Evolutionary conservation across 352 stramenopile genomes (phyloP), one percentile per base, ranked within the genome.

Genomic region (Phytophthora sojae): DNA sequence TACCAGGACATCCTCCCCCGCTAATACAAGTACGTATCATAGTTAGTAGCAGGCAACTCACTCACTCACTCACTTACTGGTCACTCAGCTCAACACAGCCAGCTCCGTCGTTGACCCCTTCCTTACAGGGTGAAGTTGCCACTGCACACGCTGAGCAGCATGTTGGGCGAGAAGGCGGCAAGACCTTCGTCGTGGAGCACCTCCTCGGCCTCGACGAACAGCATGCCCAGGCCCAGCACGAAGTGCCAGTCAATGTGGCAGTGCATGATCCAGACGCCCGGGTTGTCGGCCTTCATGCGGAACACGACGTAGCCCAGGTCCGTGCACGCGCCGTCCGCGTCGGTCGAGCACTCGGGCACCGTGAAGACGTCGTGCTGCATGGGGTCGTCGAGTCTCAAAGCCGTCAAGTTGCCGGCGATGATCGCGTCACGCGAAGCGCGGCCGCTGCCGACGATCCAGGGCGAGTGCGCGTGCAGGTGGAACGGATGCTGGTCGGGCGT

Each of bases 171-270:
- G 54, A 82, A 82, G 6, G 72, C 64, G 0, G n/a, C 73, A 15
- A 80, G 50, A 0, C 77, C 77, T 71, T 75, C 55, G 1, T 62
- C 14, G n/a, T 80, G 76, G 2, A 86, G 61, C 2, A 35, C 49
- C 14, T 78, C 70, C 53, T 82, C 66, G 14, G 66, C 75, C 26
- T 85, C 79, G 0, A 87, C 68, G 15, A 87, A 79, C n/a, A 83
- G 47, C 74, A 85, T 82, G 6, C 25, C 67, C 64, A 87, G 57
- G 2, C 79, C 79, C 42, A 80, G 55, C 21, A 76, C 66, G 60
- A 83, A 77, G 60, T 85, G 73, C 76, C 74, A 81, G 39, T 86
- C 79, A 61, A 86, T 86, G 64, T 86, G 79, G 53, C 79, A 86
- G 61, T 86, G 79, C 50, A 86, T 76, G 15, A 86, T 62, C 79